Conservation (phyloP, 768 basidiomycete species). For the Postia placenta region DNA sequence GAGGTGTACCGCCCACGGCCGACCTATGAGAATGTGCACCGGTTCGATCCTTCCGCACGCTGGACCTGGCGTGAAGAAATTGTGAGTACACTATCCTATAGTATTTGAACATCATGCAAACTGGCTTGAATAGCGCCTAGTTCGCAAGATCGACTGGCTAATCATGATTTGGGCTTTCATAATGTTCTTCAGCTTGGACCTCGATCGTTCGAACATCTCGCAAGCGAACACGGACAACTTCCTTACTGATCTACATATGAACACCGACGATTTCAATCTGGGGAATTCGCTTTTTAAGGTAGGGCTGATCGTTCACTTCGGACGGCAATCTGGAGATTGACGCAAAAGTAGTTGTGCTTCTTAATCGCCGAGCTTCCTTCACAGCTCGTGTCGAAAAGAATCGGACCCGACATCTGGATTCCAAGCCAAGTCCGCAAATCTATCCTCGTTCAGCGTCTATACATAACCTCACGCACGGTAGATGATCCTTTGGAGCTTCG, state of each 20-base stretch:
- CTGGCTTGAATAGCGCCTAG: slow-evolving; percentile 30
- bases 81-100: slow-evolving; percentile 23
- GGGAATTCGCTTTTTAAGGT: slow-evolving; percentile 55
- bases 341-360: slow-evolving; percentile 18
- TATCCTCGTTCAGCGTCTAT: background rate
- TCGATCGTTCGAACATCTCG: slow-evolving; percentile 55
- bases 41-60: slow-evolving; percentile 58
- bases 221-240: slow-evolving; percentile 71
- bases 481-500: slow-evolving; percentile 53
- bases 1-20: slow-evolving; percentile 48
- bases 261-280: slow-evolving; percentile 58
- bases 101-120: background rate
- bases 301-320: slow-evolving; percentile 15
- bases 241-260: slow-evolving; percentile 52
- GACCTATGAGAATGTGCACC: slow-evolving; percentile 52
- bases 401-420: slow-evolving; percentile 66
- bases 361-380: slow-evolving; percentile 53
- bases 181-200: slow-evolving; percentile 59
- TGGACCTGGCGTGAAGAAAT: slow-evolving; percentile 72
- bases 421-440: slow-evolving; percentile 40
- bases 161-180: slow-evolving; percentile 57
- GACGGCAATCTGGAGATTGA: background rate
- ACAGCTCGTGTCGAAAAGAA: slow-evolving; percentile 58
- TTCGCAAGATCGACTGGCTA: slow-evolving; percentile 54
- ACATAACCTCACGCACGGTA: slow-evolving; percentile 10